Conservation (phyloP, 2,329 filamentous ascomycete species). For the Rutstroemia sp. region DNA sequence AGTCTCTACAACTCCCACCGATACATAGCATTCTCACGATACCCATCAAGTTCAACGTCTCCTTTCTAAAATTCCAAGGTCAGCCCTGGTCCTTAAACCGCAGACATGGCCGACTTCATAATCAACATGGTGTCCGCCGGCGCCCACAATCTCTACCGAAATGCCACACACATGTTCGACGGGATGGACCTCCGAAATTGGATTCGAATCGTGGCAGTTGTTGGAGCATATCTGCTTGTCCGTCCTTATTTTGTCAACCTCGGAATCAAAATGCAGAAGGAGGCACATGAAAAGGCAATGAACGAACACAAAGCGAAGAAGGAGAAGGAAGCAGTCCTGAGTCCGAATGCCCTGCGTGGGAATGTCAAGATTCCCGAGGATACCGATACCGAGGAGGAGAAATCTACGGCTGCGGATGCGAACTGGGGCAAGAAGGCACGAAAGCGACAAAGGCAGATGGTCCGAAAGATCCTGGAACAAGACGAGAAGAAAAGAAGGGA, state of each 20-base stretch:
- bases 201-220: conserved; percentile 64
- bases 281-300: conserved; percentile 48
- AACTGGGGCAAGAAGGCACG: conserved; percentile 66
- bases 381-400: conserved; percentile 40
- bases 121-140: conserved; percentile 10
- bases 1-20: no score
- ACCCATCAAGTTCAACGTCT: no score
- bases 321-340: conserved; percentile 43
- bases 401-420: conserved; percentile 28
- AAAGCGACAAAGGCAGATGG: conserved; percentile 58
- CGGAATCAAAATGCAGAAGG: conserved; percentile 55
- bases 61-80: no score
- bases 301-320: conserved; percentile 29
- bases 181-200: conserved; percentile 46
- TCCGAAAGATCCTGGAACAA: conserved; percentile 57
- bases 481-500: conserved; percentile 47
- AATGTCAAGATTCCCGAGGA: conserved; percentile 42
- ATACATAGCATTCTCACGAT: no score
- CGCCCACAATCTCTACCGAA: conserved; percentile 16
- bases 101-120: conserved; percentile 6
- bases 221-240: conserved; percentile 66
- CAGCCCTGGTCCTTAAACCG: neutral
- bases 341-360: conserved; percentile 56
- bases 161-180: conserved; percentile 35
- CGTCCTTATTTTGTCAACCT: conserved; percentile 68